These are phyloP conservation scores for Arthrobotrys pseudoclavata DNA, from an alignment of 2,329 filamentous ascomycete genomes.

Conservation along the genomic window DNA sequence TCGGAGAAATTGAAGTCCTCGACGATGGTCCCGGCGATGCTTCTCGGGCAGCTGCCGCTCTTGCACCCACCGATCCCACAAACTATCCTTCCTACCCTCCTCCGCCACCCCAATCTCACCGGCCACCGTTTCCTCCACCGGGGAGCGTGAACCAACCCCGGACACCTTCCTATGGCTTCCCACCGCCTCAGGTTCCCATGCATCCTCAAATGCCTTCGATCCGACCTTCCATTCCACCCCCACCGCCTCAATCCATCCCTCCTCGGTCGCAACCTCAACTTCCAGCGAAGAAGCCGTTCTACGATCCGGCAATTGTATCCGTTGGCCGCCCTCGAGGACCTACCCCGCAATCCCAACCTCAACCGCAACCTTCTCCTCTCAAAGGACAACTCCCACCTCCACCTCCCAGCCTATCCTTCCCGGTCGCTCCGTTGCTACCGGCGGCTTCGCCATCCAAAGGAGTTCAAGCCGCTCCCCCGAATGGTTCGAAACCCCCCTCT, in stretches of 20 bases:
- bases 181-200: constrained; percentile 17
- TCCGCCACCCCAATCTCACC: constrained; percentile 42
- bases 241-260: constrained; percentile 32
- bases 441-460: constrained; percentile 16
- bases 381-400: constrained; percentile 36
- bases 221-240: constrained; percentile 21
- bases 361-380: constrained; percentile 40
- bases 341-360: constrained; percentile 26
- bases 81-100: constrained; percentile 44
- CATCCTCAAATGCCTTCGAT: constrained; percentile 31
- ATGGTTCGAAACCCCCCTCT: background rate
- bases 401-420: constrained; percentile 45
- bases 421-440: constrained; percentile 24
- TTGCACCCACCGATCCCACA: constrained; percentile 25
- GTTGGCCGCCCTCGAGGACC: constrained; percentile 59
- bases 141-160: constrained; percentile 19
- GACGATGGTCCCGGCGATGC: constrained; percentile 60
- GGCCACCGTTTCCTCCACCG: constrained; percentile 14
- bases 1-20: constrained; percentile 73
- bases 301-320: constrained; percentile 63
- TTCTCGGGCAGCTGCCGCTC: constrained; percentile 50
- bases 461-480: constrained; percentile 29
- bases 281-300: constrained; percentile 58
- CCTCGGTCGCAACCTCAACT: constrained; percentile 17
- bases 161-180: constrained; percentile 36